These are phyloP conservation scores for Tricholoma hemisulphureum DNA, from an alignment of 768 basidiomycete species.

Conservation along the genomic window DNA sequence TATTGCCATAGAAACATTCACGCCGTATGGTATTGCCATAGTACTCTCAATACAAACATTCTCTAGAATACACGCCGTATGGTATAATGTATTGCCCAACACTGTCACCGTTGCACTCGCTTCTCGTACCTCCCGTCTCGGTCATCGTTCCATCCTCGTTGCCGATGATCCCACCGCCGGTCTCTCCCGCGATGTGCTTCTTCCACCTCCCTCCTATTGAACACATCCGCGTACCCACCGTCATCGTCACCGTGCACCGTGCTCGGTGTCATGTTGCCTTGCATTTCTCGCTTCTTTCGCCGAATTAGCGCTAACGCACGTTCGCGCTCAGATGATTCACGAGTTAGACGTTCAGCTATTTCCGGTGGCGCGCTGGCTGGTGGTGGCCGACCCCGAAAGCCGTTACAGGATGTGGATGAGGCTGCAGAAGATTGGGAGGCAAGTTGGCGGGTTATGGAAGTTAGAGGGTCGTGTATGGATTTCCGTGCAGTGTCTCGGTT, in stretches of 20 bases:
- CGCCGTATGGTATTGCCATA: no score
- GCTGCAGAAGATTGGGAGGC: constrained; percentile 36
- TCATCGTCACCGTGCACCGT: constrained; percentile 53
- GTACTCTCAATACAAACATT: no score
- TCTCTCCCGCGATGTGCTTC: constrained; percentile 60
- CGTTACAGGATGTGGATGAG: constrained; percentile 13
- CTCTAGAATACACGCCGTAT: no score
- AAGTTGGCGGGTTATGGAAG: constrained; percentile 68
- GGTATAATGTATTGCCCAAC: background rate
- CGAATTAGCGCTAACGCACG: constrained; percentile 71
- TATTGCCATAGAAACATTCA: no score
- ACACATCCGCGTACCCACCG: constrained; percentile 65
- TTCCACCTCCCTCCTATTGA: constrained; percentile 67
- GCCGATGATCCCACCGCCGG: constrained; percentile 30
- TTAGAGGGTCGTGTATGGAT: constrained; percentile 66
- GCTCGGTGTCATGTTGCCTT: constrained; percentile 68
- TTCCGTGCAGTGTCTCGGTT: constrained; percentile 64
- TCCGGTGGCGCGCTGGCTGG: constrained; percentile 36
- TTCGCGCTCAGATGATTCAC: constrained; percentile 73
- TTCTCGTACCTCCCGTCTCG: background rate
- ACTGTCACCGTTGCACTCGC: background rate
- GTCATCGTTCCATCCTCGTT: constrained; percentile 13
- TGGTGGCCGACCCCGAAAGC: constrained; percentile 15
- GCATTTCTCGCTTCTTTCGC: constrained; percentile 62
- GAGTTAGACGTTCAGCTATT: constrained; percentile 58